Evolutionary conservation across 1,284 basidiomycete species (phyloP), one percentile per base, ranked within the genome.

Genomic region (Melampsora medusae): DNA sequence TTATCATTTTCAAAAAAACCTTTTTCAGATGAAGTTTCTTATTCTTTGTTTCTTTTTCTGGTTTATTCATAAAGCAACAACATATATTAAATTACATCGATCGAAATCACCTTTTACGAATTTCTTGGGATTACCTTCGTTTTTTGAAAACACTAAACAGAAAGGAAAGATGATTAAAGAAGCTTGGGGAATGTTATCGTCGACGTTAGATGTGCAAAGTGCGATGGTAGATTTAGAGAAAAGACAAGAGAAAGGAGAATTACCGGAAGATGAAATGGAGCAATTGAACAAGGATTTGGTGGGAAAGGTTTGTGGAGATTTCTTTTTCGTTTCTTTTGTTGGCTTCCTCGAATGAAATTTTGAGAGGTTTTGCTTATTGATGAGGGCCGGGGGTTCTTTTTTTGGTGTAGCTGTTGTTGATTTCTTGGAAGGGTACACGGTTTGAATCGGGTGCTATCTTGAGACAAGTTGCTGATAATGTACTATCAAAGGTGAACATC

Each of bases 91-190:
- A 85, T 81, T 82, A 42, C 81, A 82, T 78, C 80, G 81, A 78
- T 80, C 81, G 77, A 75, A 75, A 61, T 75, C 72, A 48, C 72
- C 72, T 9, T 91, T 90, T 38, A 88, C 88, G 81, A 96, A 92
- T 84, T 93, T 98, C 84, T 85, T 96, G 78, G 93, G 93, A 75
- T 78, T 85, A 77, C 91, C 92, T 28, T 93, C 93, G 28, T 97
- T 98, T 86, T 93, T 94, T 85, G 92, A 92, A 71, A 88, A 91
- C 46, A 85, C 99, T 80, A 99, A 97, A 85, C 97, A 98, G 85
- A 96, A 95, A 83, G 82, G 83, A 46, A 82, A 78, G 56, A 80
- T 77, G 53, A 90, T 93, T 25, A 97, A 97, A 84, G 94, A 97
- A 80, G 91, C 92, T 0, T 97, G 92, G 91, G 92, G 92, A 48